Base-by-base conservation (phyloP, 306 rosid species). In the Cajanus cajan region DNA sequence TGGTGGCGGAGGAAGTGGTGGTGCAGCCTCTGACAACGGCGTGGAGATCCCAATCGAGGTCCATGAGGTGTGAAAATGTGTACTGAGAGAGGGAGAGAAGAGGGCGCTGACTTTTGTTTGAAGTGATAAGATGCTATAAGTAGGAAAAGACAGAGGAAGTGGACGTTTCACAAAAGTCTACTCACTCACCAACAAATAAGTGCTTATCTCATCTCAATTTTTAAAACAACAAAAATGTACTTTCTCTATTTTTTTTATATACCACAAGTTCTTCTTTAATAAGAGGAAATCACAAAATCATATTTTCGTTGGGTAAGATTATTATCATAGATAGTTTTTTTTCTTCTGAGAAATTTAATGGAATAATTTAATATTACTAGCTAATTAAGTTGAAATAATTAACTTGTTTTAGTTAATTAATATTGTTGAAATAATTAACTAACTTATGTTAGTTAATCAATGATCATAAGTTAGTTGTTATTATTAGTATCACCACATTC, bases 21-120 rank as follows among this genome's bases (percentile, higher is more conserved):
- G 87, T 28, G 86, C 89, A 95, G 75, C 96, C 94, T 90, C 96
- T 85, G 64, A 95, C 98, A 12, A 95, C 93, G 7, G 98, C 98
- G 57, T 90, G 85, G 13, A 95, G 99, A 88, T 91, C 99, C 99
- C 99, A 95, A 86, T 95, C 97, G 57, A 61, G 87, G 3, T 90
- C 99, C 89, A 86, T 82, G 51, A 43, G 8, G 18, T 76, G 80
- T 75, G 89, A 22, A 65, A 65, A 71, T 55, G 74, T 64, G 55
- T 2, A 1, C 16, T 24, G 81, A 91, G 68, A 74, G 71, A 51
- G 54, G 36, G 57, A 62, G 73, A 82, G 64, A 75, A 79, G 64
- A 82, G 76, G 83, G 87, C 85, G 85, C 85, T 86, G 89, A 83
- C 89, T 76, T 86, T 76, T 71, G 14, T 28, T 24, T 6, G 19